Evolutionary conservation across 441 rosid genomes (phyloP).

Genomic region (Isatis lusitanica): DNA sequence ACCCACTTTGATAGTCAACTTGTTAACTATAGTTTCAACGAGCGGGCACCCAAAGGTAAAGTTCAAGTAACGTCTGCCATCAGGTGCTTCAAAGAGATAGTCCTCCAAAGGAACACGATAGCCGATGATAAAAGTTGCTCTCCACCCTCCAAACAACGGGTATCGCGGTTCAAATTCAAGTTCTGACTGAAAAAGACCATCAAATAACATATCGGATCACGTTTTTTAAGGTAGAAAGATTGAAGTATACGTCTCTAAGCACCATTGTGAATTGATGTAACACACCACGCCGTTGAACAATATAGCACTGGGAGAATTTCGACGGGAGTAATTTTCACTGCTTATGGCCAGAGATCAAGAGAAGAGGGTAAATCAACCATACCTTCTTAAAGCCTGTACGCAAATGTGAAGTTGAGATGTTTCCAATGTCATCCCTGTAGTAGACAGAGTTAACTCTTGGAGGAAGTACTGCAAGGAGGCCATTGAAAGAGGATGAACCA

Average conservation of each 20-base stretch:
- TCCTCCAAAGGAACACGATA: slow-evolving; percentile 90
- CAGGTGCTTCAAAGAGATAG: slow-evolving; percentile 81
- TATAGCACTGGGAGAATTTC: background rate
- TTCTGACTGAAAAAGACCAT: slow-evolving; percentile 73
- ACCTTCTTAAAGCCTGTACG: slow-evolving; percentile 79
- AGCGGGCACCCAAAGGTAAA: slow-evolving; percentile 96
- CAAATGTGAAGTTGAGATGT: slow-evolving; percentile 90
- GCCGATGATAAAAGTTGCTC: slow-evolving; percentile 85
- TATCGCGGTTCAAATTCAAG: slow-evolving; percentile 95
- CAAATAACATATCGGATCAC: background rate
- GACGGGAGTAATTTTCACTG: background rate
- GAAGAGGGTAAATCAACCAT: slow-evolving; percentile 9
- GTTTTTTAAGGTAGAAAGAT: background rate
- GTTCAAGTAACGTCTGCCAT: slow-evolving; percentile 93
- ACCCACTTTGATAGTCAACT: slow-evolving; percentile 81
- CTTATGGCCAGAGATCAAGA: slow-evolving; percentile 14
- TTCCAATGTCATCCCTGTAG: slow-evolving; percentile 95
- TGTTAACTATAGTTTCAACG: slow-evolving; percentile 82
- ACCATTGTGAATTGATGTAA: slow-evolving; percentile 9
- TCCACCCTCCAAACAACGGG: slow-evolving; percentile 99
- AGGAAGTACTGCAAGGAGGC: slow-evolving; percentile 82
- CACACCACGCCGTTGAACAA: background rate
- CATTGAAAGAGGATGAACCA: slow-evolving; percentile 79
- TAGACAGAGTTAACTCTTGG: slow-evolving; percentile 95
- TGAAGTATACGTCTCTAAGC: background rate